These are phyloP conservation scores for Aspergillus arachidicola DNA, from an alignment of 2,329 filamentous ascomycete species.

Conservation along the genomic window DNA sequence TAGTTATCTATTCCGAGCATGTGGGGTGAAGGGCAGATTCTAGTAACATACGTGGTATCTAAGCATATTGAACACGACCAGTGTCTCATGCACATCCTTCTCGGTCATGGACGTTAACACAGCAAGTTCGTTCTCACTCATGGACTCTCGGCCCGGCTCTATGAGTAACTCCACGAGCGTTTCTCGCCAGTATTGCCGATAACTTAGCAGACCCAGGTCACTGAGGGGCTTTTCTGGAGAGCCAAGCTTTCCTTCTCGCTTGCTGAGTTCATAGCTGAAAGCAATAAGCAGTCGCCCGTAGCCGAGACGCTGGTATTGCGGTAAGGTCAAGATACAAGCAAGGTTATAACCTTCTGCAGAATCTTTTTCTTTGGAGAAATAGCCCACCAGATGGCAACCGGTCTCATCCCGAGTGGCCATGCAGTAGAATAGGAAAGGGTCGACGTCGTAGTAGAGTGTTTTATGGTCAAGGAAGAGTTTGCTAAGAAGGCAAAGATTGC, in stretches of 20 bases:
- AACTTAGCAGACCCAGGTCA: constrained; percentile 88
- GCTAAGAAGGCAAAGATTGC: constrained; percentile 91
- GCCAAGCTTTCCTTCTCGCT: constrained; percentile 91
- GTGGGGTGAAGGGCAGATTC: background rate
- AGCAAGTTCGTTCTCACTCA: constrained; percentile 85
- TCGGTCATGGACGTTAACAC: constrained; percentile 88
- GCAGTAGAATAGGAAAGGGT: constrained; percentile 96
- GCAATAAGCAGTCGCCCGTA: constrained; percentile 93
- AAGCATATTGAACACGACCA: constrained; percentile 93
- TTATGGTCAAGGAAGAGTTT: constrained; percentile 99
- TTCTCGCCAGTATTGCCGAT: constrained; percentile 97
- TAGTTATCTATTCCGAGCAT: constrained; percentile 8
- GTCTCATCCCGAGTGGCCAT: constrained; percentile 91
- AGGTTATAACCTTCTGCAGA: constrained; percentile 96
- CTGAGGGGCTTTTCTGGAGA: constrained; percentile 96
- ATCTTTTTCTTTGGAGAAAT: constrained; percentile 98
- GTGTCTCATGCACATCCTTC: constrained; percentile 90
- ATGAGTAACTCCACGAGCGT: constrained; percentile 87
- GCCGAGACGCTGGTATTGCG: constrained; percentile 93
- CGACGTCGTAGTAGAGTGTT: constrained; percentile 96
- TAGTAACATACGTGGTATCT: constrained; percentile 69
- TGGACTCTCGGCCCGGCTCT: constrained; percentile 64
- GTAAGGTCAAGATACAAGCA: constrained; percentile 93
- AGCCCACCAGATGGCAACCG: constrained; percentile 97
- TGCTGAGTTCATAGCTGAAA: constrained; percentile 95